Evolutionary conservation across 2,329 filamentous ascomycete species (phyloP).

Genomic region (Cadophora sp.): DNA sequence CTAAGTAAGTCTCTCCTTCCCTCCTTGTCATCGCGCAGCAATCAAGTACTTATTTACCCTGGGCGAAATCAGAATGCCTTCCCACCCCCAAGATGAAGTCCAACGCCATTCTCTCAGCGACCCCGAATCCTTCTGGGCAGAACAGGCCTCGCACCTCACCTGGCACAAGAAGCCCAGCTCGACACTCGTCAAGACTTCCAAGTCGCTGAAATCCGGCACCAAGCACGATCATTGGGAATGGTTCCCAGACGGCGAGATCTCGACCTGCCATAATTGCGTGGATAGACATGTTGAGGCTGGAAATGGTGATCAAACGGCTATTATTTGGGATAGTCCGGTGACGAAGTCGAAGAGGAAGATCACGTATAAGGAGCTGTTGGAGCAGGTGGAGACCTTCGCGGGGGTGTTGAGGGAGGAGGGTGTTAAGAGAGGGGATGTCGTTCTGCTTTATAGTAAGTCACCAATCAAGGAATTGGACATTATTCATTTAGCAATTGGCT

Average conservation of each 20-base stretch:
- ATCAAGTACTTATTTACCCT: neutral
- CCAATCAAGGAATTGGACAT: neutral
- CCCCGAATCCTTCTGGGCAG: constrained; percentile 76
- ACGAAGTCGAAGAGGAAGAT: constrained; percentile 73
- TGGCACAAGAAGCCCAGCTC: constrained; percentile 80
- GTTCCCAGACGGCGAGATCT: constrained; percentile 89
- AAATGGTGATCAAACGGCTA: constrained; percentile 74
- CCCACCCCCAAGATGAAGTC: constrained; percentile 44
- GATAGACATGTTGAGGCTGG: constrained; percentile 86
- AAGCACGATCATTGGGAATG: constrained; percentile 83
- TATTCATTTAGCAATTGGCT: neutral
- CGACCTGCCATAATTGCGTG: constrained; percentile 89
- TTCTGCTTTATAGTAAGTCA: constrained; percentile 82
- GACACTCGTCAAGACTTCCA: constrained; percentile 65
- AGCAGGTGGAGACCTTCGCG: constrained; percentile 82
- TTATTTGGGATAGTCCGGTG: constrained; percentile 89
- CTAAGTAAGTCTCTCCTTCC: neutral
- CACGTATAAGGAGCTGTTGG: constrained; percentile 77
- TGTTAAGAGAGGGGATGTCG: constrained; percentile 82
- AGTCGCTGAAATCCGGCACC: constrained; percentile 66
- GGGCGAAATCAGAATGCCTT: constrained; percentile 33
- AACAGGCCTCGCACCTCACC: constrained; percentile 75
- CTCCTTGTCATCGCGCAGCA: neutral
- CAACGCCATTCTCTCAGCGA: constrained; percentile 63
- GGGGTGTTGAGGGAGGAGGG: constrained; percentile 84